Conservation (phyloP, 176 grass and related monocot genomes). For the Hordeum vulgare region MorexV3_pseudomolecules_assembly NC_058521.1:12904464-12904963, state of each 20-base stretch:
- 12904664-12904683: neutral
- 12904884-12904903: neutral
- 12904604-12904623: neutral
- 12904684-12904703: neutral
- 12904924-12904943: conserved; percentile 85
- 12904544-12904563: neutral
- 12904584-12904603: neutral
- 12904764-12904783: conserved; percentile 99
- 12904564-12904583: neutral
- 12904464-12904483: neutral
- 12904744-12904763: conserved; percentile 55
- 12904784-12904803: conserved; percentile 99
- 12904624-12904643: neutral
- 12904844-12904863: neutral
- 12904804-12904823: conserved; percentile 96
- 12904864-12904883: neutral
- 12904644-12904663: neutral
- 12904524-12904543: neutral
- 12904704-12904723: neutral
- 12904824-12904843: neutral
- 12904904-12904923: neutral
- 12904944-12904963: conserved; percentile 83
- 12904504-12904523: neutral
- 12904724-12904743: conserved; percentile 98
- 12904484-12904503: neutral